phyloP scores from a whole-genome alignment of 2,329 filamentous ascomycete genomes.

The Fusarium sp. region DNA sequence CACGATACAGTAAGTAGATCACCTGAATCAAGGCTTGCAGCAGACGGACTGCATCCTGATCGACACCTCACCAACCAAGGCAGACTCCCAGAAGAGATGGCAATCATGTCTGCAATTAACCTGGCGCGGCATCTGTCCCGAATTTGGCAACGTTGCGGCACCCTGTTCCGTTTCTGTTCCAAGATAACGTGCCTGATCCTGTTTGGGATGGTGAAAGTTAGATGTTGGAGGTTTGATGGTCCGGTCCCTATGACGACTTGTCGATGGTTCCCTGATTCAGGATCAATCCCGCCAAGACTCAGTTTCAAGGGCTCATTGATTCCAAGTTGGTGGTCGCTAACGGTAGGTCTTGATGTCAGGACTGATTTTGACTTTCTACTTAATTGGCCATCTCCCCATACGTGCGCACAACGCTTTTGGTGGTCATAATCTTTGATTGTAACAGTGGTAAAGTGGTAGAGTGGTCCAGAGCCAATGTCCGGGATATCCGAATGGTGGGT shows the following conservation, averaged over 20 bases:
- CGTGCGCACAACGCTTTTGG: background rate
- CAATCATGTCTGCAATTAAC: constrained; percentile 8
- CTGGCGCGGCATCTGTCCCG: constrained; percentile 22
- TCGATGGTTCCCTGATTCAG: constrained; percentile 28
- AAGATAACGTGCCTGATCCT: constrained; percentile 5
- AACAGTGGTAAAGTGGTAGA: constrained; percentile 10
- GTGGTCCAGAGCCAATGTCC: constrained; percentile 6
- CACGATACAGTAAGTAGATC: constrained; percentile 3
- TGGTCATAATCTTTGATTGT: background rate
- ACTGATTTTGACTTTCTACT: background rate
- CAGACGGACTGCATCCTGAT: constrained; percentile 16
- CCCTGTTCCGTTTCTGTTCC: constrained; percentile 4
- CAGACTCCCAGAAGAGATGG: constrained; percentile 2
- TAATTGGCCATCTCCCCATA: constrained; percentile 2
- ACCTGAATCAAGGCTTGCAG: background rate
- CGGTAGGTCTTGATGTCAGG: constrained; percentile 17
- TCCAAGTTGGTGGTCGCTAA: constrained; percentile 16
- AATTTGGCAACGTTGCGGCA: constrained; percentile 8
- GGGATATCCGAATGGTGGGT: constrained; percentile 33
- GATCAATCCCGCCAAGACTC: constrained; percentile 10
- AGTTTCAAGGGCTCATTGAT: constrained; percentile 18
- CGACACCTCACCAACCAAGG: constrained; percentile 24
- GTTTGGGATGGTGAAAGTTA: constrained; percentile 7
- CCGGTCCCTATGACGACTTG: constrained; percentile 28
- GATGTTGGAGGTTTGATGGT: constrained; percentile 1